Evolutionary conservation across 805 yeast genomes (phyloP).

Genomic region (Pichia insulana): DNA sequence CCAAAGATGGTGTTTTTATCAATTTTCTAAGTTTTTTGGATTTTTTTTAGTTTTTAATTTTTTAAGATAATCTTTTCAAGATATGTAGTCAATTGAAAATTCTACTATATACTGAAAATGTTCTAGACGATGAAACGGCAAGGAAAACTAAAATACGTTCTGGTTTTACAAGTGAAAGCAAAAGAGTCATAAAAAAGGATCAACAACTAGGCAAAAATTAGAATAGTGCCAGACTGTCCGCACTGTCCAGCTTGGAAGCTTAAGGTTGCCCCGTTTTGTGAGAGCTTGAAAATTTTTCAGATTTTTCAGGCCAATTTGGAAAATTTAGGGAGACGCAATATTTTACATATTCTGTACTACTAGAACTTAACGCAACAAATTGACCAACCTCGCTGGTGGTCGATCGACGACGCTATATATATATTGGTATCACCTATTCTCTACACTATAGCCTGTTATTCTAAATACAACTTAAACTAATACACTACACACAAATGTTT

Average conservation of each 20-base stretch:
- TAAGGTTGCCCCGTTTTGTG: background rate
- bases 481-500: too few relatives aligned
- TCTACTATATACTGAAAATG: constrained; percentile 4
- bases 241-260: background rate
- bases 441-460: too few relatives aligned
- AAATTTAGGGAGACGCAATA: too few relatives aligned
- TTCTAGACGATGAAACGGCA: constrained; percentile 6
- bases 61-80: constrained; percentile 1
- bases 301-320: too few relatives aligned
- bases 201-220: background rate
- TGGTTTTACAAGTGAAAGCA: background rate
- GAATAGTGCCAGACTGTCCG: background rate
- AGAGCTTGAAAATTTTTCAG: background rate
- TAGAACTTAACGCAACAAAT: too few relatives aligned
- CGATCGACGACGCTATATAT: background rate
- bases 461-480: too few relatives aligned
- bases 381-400: too few relatives aligned
- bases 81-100: background rate
- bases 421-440: too few relatives aligned
- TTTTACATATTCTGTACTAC: too few relatives aligned
- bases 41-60: constrained; percentile 9
- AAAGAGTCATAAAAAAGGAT: background rate
- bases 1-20: constrained; percentile 2
- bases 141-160: constrained; percentile 12
- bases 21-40: constrained; percentile 5